Percentiles rank a stretch among this genome's conserved stretches.
Conservation (phyloP, 108 stramenopile species). For the Conticribra guillardii region DNA sequence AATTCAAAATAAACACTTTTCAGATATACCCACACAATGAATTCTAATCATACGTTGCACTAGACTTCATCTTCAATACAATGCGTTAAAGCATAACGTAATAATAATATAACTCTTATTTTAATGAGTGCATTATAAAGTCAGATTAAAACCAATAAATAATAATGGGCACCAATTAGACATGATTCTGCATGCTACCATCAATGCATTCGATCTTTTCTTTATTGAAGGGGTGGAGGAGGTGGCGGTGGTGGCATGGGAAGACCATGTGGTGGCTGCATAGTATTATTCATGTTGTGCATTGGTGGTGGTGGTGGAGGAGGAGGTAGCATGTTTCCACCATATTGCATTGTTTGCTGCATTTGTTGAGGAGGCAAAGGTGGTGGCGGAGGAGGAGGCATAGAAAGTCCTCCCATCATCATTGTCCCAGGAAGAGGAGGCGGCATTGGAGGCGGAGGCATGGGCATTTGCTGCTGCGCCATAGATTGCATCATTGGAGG, state of each 20-base stretch:
- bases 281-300: neutral
- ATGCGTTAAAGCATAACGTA: too few species aligned
- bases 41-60: too few species aligned
- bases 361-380: slow-evolving; percentile 3
- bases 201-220: too few species aligned
- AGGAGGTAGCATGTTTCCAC: slow-evolving; percentile 23
- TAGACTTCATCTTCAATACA: too few species aligned
- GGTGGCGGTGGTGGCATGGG: neutral
- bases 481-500: slow-evolving; percentile 5
- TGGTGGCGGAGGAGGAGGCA: slow-evolving; percentile 1
- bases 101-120: too few species aligned
- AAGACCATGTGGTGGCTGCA: neutral
- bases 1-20: too few species aligned
- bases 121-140: too few species aligned
- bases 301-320: slow-evolving; percentile 22
- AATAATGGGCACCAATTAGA: too few species aligned
- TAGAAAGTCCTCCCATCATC: neutral
- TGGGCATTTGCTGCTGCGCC: slow-evolving; percentile 1
- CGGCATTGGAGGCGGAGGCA: slow-evolving; percentile 25
- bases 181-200: too few species aligned
- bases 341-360: neutral
- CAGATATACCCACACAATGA: too few species aligned
- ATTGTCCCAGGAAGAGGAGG: slow-evolving; percentile 1
- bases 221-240: neutral
- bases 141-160: too few species aligned